These are phyloP conservation scores for Quercus mongolica DNA, from an alignment of 306 rosid genomes.

Conservation along the genomic window DNA sequence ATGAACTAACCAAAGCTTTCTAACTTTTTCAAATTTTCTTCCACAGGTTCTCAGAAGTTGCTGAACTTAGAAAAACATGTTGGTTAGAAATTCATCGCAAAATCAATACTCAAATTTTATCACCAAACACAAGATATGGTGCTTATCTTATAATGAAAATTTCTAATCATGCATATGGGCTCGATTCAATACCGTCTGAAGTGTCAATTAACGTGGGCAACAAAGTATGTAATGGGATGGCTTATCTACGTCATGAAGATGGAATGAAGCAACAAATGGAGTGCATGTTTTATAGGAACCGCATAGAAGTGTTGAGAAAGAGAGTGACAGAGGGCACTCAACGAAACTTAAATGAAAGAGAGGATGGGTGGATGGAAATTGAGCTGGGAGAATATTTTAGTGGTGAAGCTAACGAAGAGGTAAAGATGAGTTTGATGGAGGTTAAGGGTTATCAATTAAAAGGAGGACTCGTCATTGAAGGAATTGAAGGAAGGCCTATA, in stretches of 20 bases:
- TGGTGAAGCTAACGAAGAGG: constrained; percentile 34
- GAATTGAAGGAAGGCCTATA: constrained; percentile 54
- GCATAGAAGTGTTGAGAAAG: constrained; percentile 20
- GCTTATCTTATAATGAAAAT: constrained; percentile 55
- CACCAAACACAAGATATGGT: constrained; percentile 41
- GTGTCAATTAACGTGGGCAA: constrained; percentile 32
- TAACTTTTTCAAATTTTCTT: background rate
- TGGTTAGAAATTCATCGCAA: constrained; percentile 60
- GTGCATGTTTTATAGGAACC: constrained; percentile 28
- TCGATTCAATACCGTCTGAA: constrained; percentile 25
- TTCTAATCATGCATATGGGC: constrained; percentile 42
- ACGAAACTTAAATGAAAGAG: constrained; percentile 22
- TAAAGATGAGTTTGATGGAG: constrained; percentile 45
- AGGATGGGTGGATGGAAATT: constrained; percentile 67
- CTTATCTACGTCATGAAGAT: constrained; percentile 19
- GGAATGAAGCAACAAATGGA: constrained; percentile 27
- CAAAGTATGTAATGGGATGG: constrained; percentile 21
- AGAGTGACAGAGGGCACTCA: background rate
- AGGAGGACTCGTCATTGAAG: constrained; percentile 60
- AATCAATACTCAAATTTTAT: constrained; percentile 29
- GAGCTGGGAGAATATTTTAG: constrained; percentile 55
- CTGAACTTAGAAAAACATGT: constrained; percentile 42
- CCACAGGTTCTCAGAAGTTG: constrained; percentile 44
- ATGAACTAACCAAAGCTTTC: background rate
- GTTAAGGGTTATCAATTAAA: constrained; percentile 46